Base-by-base conservation (phyloP, 177 flowering plant species). In the Tripterygium wilfordii region DNA sequence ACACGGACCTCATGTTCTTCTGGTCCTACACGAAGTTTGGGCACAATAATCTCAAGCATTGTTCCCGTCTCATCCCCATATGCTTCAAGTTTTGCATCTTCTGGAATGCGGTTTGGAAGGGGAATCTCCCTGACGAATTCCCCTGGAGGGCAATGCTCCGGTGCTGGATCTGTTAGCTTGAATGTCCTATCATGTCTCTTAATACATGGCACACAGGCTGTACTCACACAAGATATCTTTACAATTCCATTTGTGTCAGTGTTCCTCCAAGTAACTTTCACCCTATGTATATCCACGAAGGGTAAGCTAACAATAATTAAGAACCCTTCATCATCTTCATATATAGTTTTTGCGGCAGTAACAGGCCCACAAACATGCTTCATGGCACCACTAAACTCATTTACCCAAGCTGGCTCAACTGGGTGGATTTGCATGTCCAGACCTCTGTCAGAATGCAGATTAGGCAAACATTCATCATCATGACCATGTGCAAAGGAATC, bases 361-460 rank as follows among this genome's bases (percentile, higher is more conserved):
- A 56, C 61, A 18, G 66, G 66, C 46, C 79, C 79, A 54, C 45
- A 65, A 10, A 51, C 60, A 19, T 65, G 59, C 55, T 55, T 67
- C 69, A 75, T 45, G 2, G 63, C 74, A 22, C 80, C 80, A 55
- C 67, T 71, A 26, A 71, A 75, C 13, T 65, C 76, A 24, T 56
- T 53, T 15, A 57, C 3, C 80, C 80, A 75, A 16, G 30, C 54
- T 2, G 69, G 74, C 33, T 71, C 77, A 27, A 39, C 36, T 4
- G 62, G 68, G 29, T 49, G 71, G 32, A 57, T 54, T 24, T 63
- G 68, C 46, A 55, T 27, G 27, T 64, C 69, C 0, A 51, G 48
- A 21, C 46, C 35, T 5, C 48, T 36, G 9, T 63, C 68, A 20
- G 60, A 20, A 38, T 49, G 63, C 24, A 47, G 36, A 45, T 57